Percentiles rank a stretch among this genome's conserved stretches.
Conservation (phyloP, 2,329 filamentous ascomycete species). For the Pseudofabraea citricarpa region DNA sequence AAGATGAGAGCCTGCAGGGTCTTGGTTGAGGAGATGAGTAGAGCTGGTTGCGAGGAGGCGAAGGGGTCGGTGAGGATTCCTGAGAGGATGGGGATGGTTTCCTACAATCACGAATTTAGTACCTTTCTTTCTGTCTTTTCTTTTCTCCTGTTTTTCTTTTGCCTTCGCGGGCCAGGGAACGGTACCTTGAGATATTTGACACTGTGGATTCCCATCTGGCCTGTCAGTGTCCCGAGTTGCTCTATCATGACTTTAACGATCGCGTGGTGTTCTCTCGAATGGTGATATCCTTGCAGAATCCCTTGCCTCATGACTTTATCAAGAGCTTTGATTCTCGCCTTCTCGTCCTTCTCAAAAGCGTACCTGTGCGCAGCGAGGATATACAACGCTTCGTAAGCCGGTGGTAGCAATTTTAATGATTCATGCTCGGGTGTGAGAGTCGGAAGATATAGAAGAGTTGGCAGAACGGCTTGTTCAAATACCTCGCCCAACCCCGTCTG, state of each 20-base stretch:
- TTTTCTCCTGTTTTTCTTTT: too few species aligned
- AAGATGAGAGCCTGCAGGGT: conserved; percentile 54
- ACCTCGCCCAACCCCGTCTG: conserved; percentile 62
- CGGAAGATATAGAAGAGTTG: conserved; percentile 72
- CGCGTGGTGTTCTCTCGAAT: conserved; percentile 52
- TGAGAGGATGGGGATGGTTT: conserved; percentile 62
- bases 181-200: conserved; percentile 64
- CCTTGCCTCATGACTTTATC: conserved; percentile 52
- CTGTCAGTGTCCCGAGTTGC: conserved; percentile 44
- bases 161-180: conserved; percentile 29
- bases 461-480: conserved; percentile 65
- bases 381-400: conserved; percentile 64
- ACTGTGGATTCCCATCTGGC: conserved; percentile 53
- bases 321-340: conserved; percentile 36
- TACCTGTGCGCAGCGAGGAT: conserved; percentile 38
- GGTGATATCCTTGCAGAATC: conserved; percentile 48
- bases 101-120: conserved; percentile 32
- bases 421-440: conserved; percentile 70
- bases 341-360: conserved; percentile 6
- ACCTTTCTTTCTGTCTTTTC: conserved; percentile 1
- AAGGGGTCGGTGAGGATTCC: conserved; percentile 66
- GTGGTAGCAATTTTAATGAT: conserved; percentile 56
- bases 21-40: conserved; percentile 42
- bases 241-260: conserved; percentile 53
- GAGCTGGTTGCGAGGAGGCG: conserved; percentile 45